phyloP scores from a whole-genome alignment of 2,329 filamentous ascomycete species.

The Hypoxylon sp. region DNA sequence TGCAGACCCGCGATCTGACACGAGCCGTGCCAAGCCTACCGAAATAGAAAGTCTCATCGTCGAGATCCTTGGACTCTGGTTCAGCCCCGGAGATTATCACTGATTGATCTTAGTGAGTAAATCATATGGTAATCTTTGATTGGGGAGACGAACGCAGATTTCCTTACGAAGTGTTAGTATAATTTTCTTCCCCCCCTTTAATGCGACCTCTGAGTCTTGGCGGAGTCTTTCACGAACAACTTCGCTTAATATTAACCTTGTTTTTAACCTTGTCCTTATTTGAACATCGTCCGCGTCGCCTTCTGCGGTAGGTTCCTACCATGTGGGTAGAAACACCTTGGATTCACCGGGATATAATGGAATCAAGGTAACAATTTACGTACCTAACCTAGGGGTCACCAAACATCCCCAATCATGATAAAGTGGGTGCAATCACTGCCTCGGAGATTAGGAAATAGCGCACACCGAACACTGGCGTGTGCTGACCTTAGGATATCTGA shows the following conservation, averaged over 20 bases:
- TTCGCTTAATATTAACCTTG: constrained; percentile 17
- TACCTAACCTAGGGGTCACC: constrained; percentile 8
- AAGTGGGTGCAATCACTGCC: constrained; percentile 1
- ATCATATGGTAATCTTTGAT: constrained; percentile 36
- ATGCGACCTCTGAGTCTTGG: constrained; percentile 36
- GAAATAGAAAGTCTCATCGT: constrained; percentile 28
- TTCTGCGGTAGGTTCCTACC: neutral
- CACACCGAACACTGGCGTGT: neutral
- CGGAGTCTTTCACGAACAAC: constrained; percentile 30
- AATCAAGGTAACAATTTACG: constrained; percentile 7
- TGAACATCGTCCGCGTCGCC: constrained; percentile 3
- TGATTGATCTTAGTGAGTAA: constrained; percentile 29
- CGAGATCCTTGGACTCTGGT: constrained; percentile 23
- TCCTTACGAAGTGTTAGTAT: constrained; percentile 24
- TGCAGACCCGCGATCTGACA: constrained; percentile 32
- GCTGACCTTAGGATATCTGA: constrained; percentile 15
- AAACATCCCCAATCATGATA: neutral
- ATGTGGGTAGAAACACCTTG: neutral
- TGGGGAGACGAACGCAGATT: constrained; percentile 17
- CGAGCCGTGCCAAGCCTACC: constrained; percentile 31
- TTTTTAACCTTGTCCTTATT: constrained; percentile 25
- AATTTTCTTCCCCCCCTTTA: constrained; percentile 15
- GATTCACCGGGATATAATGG: no score
- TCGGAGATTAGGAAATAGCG: constrained; percentile 24
- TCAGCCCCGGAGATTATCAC: constrained; percentile 20